These are phyloP conservation scores for Goffeauzyma gilvescens DNA, from an alignment of 768 basidiomycete species.

Conservation along the genomic window DNA sequence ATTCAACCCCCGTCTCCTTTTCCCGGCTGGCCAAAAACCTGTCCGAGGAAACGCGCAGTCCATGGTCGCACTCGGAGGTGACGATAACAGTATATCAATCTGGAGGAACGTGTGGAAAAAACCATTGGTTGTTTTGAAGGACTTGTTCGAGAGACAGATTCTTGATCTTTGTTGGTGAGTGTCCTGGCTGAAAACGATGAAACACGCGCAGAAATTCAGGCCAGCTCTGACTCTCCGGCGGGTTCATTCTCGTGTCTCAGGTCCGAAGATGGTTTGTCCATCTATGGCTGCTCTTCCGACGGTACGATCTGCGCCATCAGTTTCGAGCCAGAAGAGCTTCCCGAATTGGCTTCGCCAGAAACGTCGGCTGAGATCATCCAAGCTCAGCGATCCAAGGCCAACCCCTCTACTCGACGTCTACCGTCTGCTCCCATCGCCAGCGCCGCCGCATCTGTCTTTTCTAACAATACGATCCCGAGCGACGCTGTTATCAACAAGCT, in stretches of 20 bases:
- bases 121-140: slow-evolving; percentile 78
- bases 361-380: slow-evolving; percentile 30
- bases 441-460: not conserved
- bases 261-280: slow-evolving; percentile 77
- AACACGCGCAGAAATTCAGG: not conserved
- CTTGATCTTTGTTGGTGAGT: slow-evolving; percentile 86
- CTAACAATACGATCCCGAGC: slow-evolving; percentile 1
- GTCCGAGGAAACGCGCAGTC: slow-evolving; percentile 34
- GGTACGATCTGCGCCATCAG: slow-evolving; percentile 77
- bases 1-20: slow-evolving; percentile 88
- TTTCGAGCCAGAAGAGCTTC: slow-evolving; percentile 41
- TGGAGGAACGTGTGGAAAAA: slow-evolving; percentile 88
- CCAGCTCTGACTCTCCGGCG: not conserved
- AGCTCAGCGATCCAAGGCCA: slow-evolving; percentile 19
- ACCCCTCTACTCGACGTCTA: too few relatives aligned
- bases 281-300: slow-evolving; percentile 90
- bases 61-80: slow-evolving; percentile 61
- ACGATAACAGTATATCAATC: slow-evolving; percentile 79
- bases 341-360: too few relatives aligned
- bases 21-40: slow-evolving; percentile 45
- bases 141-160: slow-evolving; percentile 83
- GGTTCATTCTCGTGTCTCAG: slow-evolving; percentile 34
- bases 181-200: too few relatives aligned
- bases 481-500: slow-evolving; percentile 7
- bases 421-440: slow-evolving; percentile 6